phyloP scores from a whole-genome alignment of 2,329 filamentous ascomycete genomes.

The Penicillium sp. region DNA sequence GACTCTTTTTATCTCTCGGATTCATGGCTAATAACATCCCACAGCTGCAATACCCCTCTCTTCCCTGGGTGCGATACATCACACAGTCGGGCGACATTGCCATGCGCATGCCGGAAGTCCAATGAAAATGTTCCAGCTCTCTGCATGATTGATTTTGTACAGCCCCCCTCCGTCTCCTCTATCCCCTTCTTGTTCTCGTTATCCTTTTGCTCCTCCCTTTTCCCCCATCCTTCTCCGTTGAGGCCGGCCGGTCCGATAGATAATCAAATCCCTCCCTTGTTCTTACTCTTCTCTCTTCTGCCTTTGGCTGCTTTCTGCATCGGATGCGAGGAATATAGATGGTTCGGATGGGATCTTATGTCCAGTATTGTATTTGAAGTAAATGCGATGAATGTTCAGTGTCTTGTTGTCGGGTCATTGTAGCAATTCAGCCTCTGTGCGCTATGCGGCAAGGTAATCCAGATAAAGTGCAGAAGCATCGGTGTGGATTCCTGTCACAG shows the following conservation, averaged over 20 bases:
- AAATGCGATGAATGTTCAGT: neutral
- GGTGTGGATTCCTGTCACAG: neutral
- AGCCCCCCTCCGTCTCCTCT: conserved; percentile 7
- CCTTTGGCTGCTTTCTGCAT: neutral
- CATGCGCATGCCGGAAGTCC: conserved; percentile 86
- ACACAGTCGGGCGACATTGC: conserved; percentile 97
- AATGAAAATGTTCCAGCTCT: conserved; percentile 47
- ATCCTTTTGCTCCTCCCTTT: conserved; percentile 4
- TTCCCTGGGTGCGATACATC: conserved; percentile 98
- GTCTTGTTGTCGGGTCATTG: neutral
- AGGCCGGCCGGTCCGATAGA: conserved; percentile 29
- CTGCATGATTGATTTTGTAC: conserved; percentile 20
- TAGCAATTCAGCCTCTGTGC: neutral
- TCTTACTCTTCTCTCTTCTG: conserved; percentile 2
- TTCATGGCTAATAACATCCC: conserved; percentile 1
- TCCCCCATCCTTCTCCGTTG: conserved; percentile 15
- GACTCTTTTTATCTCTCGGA: neutral
- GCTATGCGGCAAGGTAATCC: neutral
- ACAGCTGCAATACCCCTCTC: conserved; percentile 95
- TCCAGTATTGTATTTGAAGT: neutral
- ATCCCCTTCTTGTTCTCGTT: neutral
- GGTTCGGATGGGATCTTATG: neutral
- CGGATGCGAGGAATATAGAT: conserved; percentile 5
- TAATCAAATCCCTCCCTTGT: conserved; percentile 21
- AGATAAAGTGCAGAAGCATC: neutral